Conservation (phyloP, 2,329 filamentous ascomycete species). For the Madurella fahalii region DNA sequence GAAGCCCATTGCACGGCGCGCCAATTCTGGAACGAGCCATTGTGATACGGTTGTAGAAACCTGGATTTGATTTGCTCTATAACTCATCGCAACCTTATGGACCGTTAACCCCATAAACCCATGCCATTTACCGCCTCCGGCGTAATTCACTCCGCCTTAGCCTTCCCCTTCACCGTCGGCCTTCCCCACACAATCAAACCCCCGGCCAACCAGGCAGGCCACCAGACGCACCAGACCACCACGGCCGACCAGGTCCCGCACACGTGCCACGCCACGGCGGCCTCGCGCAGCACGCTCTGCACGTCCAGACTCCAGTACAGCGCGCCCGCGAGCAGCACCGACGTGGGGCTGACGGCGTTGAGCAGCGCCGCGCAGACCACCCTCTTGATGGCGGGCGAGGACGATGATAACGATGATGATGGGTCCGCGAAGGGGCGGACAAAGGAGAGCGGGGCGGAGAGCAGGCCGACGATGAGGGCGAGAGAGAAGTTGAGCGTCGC, state of each 20-base stretch:
- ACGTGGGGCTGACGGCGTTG: slow-evolving; percentile 58
- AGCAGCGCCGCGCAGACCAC: slow-evolving; percentile 42
- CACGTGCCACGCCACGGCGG: slow-evolving; percentile 83
- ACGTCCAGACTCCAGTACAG: slow-evolving; percentile 41
- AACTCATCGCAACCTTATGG: no score
- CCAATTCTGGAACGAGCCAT: no score
- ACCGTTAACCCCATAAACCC: no score
- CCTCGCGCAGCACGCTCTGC: slow-evolving; percentile 60
- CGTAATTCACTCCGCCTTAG: slow-evolving; percentile 13
- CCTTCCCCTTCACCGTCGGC: slow-evolving; percentile 12
- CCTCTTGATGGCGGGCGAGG: slow-evolving; percentile 40
- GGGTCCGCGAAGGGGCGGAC: slow-evolving; percentile 44
- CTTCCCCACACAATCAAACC: slow-evolving; percentile 49
- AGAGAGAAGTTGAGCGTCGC: slow-evolving; percentile 96
- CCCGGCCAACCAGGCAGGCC: slow-evolving; percentile 81
- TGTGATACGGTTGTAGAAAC: no score
- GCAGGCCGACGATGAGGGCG: slow-evolving; percentile 76
- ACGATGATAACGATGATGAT: slow-evolving; percentile 32
- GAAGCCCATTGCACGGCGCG: no score
- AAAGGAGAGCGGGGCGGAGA: slow-evolving; percentile 77
- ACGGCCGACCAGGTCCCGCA: slow-evolving; percentile 87
- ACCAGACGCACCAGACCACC: slow-evolving; percentile 92
- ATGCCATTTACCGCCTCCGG: no score
- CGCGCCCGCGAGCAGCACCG: slow-evolving; percentile 49
- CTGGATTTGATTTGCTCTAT: no score